phyloP scores from a whole-genome alignment of 2,329 filamentous ascomycete genomes.

The Phialemonium atrogriseum region DNA sequence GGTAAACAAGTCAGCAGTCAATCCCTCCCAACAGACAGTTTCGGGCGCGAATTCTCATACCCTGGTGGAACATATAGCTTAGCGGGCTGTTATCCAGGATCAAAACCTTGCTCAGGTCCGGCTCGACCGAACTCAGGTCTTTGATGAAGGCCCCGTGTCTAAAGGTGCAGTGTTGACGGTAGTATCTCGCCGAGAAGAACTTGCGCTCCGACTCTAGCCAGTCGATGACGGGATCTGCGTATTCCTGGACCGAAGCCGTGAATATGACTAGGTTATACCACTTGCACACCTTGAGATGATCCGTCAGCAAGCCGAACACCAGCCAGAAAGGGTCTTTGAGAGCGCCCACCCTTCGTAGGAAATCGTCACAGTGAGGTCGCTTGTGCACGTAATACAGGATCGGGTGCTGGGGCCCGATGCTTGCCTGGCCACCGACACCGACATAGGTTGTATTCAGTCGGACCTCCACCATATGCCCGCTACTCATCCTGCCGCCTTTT shows the following conservation, averaged over 20 bases:
- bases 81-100: conserved; percentile 97
- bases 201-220: conserved; percentile 96
- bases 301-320: conserved; percentile 1
- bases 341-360: conserved; percentile 66
- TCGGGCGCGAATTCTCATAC: conserved; percentile 43
- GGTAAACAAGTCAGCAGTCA: neutral
- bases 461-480: conserved; percentile 98
- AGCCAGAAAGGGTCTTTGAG: neutral
- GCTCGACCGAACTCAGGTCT: conserved; percentile 90
- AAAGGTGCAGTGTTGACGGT: conserved; percentile 94
- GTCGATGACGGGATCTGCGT: conserved; percentile 97
- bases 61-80: conserved; percentile 98
- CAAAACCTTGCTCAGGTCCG: conserved; percentile 95
- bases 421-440: conserved; percentile 56
- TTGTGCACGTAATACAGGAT: conserved; percentile 99
- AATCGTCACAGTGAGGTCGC: conserved; percentile 92
- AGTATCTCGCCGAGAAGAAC: conserved; percentile 89
- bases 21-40: neutral
- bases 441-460: conserved; percentile 69
- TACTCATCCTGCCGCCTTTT: conserved; percentile 90
- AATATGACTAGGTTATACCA: conserved; percentile 98
- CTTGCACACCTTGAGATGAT: conserved; percentile 66
- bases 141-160: conserved; percentile 97
- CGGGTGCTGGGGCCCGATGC: conserved; percentile 78
- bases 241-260: conserved; percentile 95